These are phyloP conservation scores for Ambrosia hybrid DNA, from an alignment of 140 eudicot species.

Conservation along the genomic window DNA sequence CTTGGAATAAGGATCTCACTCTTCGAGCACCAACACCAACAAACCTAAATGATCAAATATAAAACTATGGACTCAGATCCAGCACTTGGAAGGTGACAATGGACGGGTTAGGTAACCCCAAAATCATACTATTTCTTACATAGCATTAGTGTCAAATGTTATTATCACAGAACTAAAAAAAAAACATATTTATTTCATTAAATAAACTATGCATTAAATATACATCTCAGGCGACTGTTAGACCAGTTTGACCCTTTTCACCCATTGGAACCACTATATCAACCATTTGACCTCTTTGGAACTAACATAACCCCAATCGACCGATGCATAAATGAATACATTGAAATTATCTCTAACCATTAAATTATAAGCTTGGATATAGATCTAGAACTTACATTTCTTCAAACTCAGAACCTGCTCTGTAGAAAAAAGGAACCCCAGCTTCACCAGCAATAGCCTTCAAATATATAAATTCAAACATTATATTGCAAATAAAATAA, in stretches of 20 bases:
- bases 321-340: no score
- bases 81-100: no score
- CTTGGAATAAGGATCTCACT: constrained; percentile 96
- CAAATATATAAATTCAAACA: constrained; percentile 14
- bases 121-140: neutral
- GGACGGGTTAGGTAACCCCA: neutral
- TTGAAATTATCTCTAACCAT: no score
- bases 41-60: constrained; percentile 49
- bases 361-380: neutral
- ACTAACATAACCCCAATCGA: no score
- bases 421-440: constrained; percentile 96
- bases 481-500: neutral
- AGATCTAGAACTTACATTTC: constrained; percentile 58
- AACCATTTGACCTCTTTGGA: neutral
- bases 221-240: neutral
- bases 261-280: no score
- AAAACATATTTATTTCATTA: neutral
- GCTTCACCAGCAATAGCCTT: constrained; percentile 99
- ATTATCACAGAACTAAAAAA: no score
- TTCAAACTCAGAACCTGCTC: constrained; percentile 98
- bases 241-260: constrained; percentile 4
- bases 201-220: neutral
- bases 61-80: constrained; percentile 14
- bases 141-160: neutral
- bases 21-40: constrained; percentile 99